These are phyloP conservation scores for Pontederia crassipes DNA, from an alignment of 176 grass and related monocot species.

Conservation along the genomic window DNA sequence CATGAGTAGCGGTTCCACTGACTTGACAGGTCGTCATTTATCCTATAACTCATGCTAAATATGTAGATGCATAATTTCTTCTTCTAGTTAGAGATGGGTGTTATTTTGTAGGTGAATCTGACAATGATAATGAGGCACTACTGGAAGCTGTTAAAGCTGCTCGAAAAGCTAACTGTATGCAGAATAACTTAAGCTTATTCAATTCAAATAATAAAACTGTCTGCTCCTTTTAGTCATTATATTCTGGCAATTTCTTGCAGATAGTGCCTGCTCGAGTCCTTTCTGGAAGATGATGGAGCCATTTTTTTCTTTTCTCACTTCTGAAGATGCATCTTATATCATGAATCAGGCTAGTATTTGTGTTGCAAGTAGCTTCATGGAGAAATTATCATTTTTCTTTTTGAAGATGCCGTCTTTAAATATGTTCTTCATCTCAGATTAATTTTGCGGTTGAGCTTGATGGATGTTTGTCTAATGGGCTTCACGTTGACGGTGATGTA, in stretches of 20 bases:
- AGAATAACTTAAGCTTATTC: conserved; percentile 6
- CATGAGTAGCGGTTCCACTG: conserved; percentile 25
- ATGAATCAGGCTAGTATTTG: conserved; percentile 44
- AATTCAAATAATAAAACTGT: too few relatives aligned
- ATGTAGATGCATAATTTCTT: neutral
- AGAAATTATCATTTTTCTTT: neutral
- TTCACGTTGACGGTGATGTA: conserved; percentile 28
- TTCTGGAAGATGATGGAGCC: conserved; percentile 92
- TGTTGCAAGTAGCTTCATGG: conserved; percentile 12
- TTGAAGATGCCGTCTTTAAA: neutral
- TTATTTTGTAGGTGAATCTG: conserved; percentile 47
- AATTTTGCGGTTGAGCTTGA: conserved; percentile 62
- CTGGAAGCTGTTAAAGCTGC: conserved; percentile 63
- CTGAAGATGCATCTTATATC: conserved; percentile 43
- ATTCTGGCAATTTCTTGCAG: conserved; percentile 26
- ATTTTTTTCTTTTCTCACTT: conserved; percentile 41
- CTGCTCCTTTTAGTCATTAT: conserved; percentile 8
- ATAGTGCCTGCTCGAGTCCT: conserved; percentile 48
- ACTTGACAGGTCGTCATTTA: conserved; percentile 33
- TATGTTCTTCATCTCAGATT: conserved; percentile 33
- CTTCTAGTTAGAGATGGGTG: conserved; percentile 8
- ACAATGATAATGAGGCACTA: conserved; percentile 67
- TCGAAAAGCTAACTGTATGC: conserved; percentile 40
- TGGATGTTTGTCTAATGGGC: conserved; percentile 37
- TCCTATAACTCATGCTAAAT: conserved; percentile 4